Evolutionary conservation across 164 flowering plant genomes (phyloP), one percentile per base, ranked within the genome.

Genomic region (Macadamia integrifolia): DNA sequence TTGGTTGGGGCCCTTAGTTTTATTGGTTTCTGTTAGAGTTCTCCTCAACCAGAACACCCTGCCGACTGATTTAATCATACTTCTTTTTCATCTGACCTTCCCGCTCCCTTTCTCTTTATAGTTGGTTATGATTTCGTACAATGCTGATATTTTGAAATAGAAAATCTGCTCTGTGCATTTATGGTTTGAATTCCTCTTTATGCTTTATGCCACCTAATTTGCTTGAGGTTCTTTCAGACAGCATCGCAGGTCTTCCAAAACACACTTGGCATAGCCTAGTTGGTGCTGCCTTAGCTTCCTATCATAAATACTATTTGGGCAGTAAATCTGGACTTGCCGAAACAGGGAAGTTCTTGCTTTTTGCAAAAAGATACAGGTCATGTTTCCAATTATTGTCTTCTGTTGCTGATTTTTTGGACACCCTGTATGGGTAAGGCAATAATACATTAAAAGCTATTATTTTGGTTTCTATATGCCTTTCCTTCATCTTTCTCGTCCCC

Each of bases 401-500:
- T 58, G 93, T 87, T 6, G 98, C 99, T 59, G 87, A 87, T 50
- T 82, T 78, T 79, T 81, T 95, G 80, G 93, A 92, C 71, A 75
- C 74, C 31, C 28, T 74, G 15, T 73, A 76, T 62, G 78, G 86
- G 99, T 95, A 79, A 62, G 86, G 60, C 72, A 43, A 31, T 66
- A 58, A 13, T 55, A 48, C 9, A 17, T 17, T 43, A 17, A 11
- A 62, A 48, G 12, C 17, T 11, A 43, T 18, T 53, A 18, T 42
- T 40, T 61, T 13, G 5, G 23, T 15, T 28, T 12, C n/a, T 48
- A 9, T 17, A 1, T 30, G 28, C 9, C n/a, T 44, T 46, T 1
- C 62, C 31, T 32, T 40, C 61, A 43, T 61, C 35, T 42, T 6
- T 28, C 17, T 23, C 14, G 32, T 60, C 15, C 28, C 1, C 9